Evolutionary conservation across 768 basidiomycete species (phyloP).

Genomic region (Hebeloma cylindrosporum): DNA sequence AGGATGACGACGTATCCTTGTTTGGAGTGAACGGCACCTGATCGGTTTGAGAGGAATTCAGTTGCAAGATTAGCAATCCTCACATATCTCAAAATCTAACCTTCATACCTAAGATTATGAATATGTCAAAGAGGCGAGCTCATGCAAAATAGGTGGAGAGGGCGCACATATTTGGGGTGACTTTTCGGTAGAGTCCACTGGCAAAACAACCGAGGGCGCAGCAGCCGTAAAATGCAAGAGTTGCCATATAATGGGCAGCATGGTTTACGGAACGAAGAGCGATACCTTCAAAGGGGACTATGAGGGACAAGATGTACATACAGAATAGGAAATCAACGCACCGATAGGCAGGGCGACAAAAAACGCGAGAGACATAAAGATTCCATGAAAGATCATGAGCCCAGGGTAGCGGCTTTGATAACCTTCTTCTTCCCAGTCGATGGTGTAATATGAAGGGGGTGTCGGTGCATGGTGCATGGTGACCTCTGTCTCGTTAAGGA

Average conservation of each 20-base stretch:
- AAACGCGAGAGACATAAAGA: conserved; percentile 77
- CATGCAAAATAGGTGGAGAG: conserved; percentile 15
- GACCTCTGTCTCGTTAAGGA: conserved; percentile 79
- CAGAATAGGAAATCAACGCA: conserved; percentile 33
- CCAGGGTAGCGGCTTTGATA: conserved; percentile 54
- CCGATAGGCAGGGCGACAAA: conserved; percentile 81
- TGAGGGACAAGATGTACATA: conserved; percentile 5
- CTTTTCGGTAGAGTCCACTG: conserved; percentile 70
- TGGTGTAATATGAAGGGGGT: conserved; percentile 80
- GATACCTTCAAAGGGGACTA: conserved; percentile 60
- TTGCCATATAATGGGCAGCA: conserved; percentile 55
- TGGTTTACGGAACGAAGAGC: conserved; percentile 78
- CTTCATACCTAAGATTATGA: conserved; percentile 58
- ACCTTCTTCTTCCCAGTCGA: conserved; percentile 63
- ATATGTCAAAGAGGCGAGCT: conserved; percentile 2
- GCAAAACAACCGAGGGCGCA: conserved; percentile 63
- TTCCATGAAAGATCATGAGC: conserved; percentile 71
- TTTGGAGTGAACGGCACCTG: conserved; percentile 54
- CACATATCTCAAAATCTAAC: conserved; percentile 29
- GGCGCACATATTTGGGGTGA: conserved; percentile 82
- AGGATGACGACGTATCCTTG: conserved; percentile 56
- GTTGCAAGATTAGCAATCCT: background rate
- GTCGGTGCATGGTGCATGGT: conserved; percentile 63
- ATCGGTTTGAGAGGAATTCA: background rate
- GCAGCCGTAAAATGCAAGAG: conserved; percentile 64